Conservation (phyloP, 106 monocot species). For the Dactylorhiza incarnata region DNA sequence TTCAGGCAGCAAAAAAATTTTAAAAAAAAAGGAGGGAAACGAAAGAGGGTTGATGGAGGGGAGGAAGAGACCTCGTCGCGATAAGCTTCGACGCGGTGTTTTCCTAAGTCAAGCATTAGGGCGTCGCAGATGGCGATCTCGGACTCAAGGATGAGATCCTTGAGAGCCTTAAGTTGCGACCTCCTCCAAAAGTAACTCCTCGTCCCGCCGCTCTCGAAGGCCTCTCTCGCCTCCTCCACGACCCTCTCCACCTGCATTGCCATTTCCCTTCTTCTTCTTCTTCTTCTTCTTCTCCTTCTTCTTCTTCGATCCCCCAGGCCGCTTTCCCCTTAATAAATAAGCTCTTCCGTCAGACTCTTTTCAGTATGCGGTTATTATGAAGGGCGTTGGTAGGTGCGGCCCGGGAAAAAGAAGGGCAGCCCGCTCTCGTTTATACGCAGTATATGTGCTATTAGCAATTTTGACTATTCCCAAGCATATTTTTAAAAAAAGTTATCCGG, state of each 20-base stretch:
- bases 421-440: too few relatives aligned
- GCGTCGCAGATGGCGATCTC: constrained; percentile 45
- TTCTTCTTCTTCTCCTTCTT: background rate
- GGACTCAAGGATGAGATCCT: constrained; percentile 30
- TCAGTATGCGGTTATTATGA: too few relatives aligned
- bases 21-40: background rate
- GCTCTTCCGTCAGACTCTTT: too few relatives aligned
- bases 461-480: too few relatives aligned
- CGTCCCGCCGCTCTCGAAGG: constrained; percentile 49
- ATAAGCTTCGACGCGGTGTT: constrained; percentile 56
- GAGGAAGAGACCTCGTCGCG: constrained; percentile 54
- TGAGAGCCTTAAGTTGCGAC: constrained; percentile 45
- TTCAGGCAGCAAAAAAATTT: background rate
- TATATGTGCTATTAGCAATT: too few relatives aligned
- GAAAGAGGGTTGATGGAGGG: background rate
- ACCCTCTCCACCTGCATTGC: constrained; percentile 5
- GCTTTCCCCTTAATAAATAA: too few relatives aligned
- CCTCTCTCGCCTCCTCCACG: constrained; percentile 31
- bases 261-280: background rate
- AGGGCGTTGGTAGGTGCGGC: too few relatives aligned
- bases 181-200: constrained; percentile 45
- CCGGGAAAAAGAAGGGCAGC: too few relatives aligned
- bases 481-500: too few relatives aligned
- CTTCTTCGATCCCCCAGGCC: background rate
- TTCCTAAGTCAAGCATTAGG: constrained; percentile 57